These are phyloP conservation scores for Euryodendron excelsum DNA, from an alignment of 148 eudicot genomes.

Conservation along the genomic window DNA sequence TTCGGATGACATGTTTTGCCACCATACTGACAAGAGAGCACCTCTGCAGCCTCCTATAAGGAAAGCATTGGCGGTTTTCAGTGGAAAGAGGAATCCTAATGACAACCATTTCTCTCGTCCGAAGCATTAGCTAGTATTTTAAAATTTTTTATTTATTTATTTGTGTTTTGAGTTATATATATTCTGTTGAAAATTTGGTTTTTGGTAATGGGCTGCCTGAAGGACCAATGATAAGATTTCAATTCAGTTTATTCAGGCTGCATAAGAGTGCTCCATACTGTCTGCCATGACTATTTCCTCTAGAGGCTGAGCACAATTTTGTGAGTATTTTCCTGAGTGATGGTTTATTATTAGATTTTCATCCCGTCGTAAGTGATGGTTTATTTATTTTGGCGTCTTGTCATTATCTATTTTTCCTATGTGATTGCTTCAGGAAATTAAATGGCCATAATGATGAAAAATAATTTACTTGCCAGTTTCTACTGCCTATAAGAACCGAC, in stretches of 20 bases:
- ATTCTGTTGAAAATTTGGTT: not conserved
- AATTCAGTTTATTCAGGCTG: not conserved
- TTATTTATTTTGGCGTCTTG: not conserved
- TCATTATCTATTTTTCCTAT: not conserved
- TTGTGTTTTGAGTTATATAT: no score
- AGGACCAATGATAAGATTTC: not conserved
- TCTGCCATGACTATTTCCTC: not conserved
- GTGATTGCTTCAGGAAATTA: not conserved
- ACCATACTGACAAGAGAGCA: slow-evolving; percentile 61
- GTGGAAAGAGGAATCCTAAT: slow-evolving; percentile 87
- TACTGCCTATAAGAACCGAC: no score
- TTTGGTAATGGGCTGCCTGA: not conserved
- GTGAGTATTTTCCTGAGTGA: not conserved
- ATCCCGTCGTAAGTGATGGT: no score
- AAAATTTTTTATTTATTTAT: not conserved
- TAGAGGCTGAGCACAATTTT: slow-evolving; percentile 2
- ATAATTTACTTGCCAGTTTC: no score
- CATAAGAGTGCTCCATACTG: not conserved
- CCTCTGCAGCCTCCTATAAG: slow-evolving; percentile 78
- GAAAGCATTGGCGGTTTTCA: slow-evolving; percentile 77
- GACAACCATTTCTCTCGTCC: slow-evolving; percentile 81
- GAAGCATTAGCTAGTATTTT: slow-evolving; percentile 36
- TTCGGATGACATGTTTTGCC: slow-evolving; percentile 48
- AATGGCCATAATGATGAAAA: not conserved
- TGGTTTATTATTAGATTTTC: not conserved